Percentiles rank a stretch among this genome's conserved stretches.
These are phyloP conservation scores for Artomyces pyxidatus DNA, from an alignment of 768 basidiomycete species.

Conservation along the genomic window DNA sequence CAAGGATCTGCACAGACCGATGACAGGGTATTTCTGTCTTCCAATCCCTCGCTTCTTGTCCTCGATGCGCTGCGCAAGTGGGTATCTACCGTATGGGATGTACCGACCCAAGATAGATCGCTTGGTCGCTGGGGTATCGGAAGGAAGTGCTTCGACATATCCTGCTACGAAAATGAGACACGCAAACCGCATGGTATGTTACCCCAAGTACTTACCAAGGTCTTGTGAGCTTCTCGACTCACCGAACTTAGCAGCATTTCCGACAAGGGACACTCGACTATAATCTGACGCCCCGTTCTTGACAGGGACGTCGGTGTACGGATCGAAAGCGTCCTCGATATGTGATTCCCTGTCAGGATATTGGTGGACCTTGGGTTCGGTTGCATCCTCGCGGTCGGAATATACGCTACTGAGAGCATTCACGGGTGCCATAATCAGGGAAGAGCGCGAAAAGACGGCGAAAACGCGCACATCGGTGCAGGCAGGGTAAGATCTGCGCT, in stretches of 20 bases:
- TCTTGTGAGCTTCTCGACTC: neutral
- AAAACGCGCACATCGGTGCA: too few species aligned
- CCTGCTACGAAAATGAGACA: neutral
- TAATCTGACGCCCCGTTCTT: constrained; percentile 1
- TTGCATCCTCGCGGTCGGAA: too few species aligned
- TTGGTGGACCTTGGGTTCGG: too few species aligned
- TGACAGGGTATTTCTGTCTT: constrained; percentile 70
- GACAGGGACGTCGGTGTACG: constrained; percentile 2
- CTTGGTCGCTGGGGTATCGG: neutral
- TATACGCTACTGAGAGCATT: too few species aligned
- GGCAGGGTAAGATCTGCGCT: too few species aligned
- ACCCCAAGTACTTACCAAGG: constrained; percentile 1
- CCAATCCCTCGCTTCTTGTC: constrained; percentile 82
- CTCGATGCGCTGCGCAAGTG: constrained; percentile 76
- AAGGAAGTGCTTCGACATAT: constrained; percentile 1
- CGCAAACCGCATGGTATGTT: too few species aligned
- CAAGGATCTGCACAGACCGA: constrained; percentile 40
- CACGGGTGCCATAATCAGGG: too few species aligned
- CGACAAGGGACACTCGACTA: neutral
- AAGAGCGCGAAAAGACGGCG: too few species aligned
- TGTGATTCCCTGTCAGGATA: too few species aligned
- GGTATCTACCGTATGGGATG: constrained; percentile 29
- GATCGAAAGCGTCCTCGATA: constrained; percentile 4
- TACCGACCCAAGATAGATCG: constrained; percentile 1
- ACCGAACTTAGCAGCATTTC: neutral